Conservation (phyloP, 2,329 filamentous ascomycete species). For the Myriosclerotinia duriaeana region DNA sequence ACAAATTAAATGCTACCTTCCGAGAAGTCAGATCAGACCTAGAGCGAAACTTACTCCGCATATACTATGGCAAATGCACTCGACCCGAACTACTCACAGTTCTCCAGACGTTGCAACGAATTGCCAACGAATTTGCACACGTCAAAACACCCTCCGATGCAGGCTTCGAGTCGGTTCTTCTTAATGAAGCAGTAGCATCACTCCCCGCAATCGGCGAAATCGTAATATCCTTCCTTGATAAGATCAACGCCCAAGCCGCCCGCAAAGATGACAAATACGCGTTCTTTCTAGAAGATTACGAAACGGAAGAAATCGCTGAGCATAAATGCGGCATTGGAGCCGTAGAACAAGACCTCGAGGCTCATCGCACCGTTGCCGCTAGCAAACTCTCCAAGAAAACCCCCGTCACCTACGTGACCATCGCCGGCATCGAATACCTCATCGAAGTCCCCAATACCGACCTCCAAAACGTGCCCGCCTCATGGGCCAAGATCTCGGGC, state of each 20-base stretch:
- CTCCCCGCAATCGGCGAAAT: slow-evolving; percentile 75
- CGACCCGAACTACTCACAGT: slow-evolving; percentile 83
- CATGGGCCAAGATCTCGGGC: slow-evolving; percentile 91
- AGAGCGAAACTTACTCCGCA: slow-evolving; percentile 88
- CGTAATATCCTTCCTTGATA: slow-evolving; percentile 74
- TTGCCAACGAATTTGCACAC: slow-evolving; percentile 72
- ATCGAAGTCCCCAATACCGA: slow-evolving; percentile 85
- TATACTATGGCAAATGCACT: slow-evolving; percentile 96
- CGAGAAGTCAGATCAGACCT: slow-evolving; percentile 74
- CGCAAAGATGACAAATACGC: slow-evolving; percentile 86
- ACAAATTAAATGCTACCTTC: slow-evolving; percentile 72
- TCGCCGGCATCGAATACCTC: slow-evolving; percentile 89
- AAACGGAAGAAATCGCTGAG: slow-evolving; percentile 84
- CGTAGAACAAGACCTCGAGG: slow-evolving; percentile 84
- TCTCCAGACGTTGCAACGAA: slow-evolving; percentile 79
- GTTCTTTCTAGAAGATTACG: slow-evolving; percentile 85
- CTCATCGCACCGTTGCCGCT: slow-evolving; percentile 70
- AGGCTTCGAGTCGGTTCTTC: slow-evolving; percentile 68
- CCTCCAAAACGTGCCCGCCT: slow-evolving; percentile 85
- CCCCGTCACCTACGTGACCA: slow-evolving; percentile 75
- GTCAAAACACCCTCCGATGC: slow-evolving; percentile 64
- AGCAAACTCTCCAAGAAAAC: slow-evolving; percentile 68
- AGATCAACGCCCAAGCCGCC: slow-evolving; percentile 81
- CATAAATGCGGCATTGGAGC: slow-evolving; percentile 89
- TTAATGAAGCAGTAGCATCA: slow-evolving; percentile 69